Conservation (phyloP, 768 basidiomycete genomes). For the Russula olivacea region DNA sequence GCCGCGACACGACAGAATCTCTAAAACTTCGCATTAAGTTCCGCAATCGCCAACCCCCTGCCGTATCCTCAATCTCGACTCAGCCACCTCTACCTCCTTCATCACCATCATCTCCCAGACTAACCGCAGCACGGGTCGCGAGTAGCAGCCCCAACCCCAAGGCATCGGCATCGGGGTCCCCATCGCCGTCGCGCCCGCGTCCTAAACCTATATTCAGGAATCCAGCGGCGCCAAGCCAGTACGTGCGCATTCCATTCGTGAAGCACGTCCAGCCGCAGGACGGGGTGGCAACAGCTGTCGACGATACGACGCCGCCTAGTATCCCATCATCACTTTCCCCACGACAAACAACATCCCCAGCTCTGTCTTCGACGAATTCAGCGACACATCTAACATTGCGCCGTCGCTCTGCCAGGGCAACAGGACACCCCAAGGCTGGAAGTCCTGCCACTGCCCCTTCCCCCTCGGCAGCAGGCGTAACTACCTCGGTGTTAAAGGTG, state of each 20-base stretch:
- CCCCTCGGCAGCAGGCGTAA: not conserved
- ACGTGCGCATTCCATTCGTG: constrained; percentile 14
- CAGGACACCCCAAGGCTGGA: constrained; percentile 7
- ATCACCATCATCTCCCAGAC: not conserved
- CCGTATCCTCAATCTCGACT: not conserved
- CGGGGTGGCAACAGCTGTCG: not conserved
- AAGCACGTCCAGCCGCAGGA: constrained; percentile 5
- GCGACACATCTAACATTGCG: constrained; percentile 1
- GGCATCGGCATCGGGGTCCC: not conserved
- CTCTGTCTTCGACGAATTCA: not conserved
- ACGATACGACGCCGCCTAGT: not conserved
- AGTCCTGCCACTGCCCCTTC: not conserved
- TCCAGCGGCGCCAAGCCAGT: constrained; percentile 10
- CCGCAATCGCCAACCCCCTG: not conserved
- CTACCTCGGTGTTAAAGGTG: not conserved
- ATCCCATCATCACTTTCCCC: not conserved
- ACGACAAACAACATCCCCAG: not conserved
- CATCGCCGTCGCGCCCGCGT: constrained; percentile 18
- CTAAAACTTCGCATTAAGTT: constrained; percentile 16
- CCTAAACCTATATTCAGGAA: constrained; percentile 21
- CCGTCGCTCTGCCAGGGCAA: constrained; percentile 9
- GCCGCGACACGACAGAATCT: constrained; percentile 4
- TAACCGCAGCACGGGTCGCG: not conserved
- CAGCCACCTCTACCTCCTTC: not conserved
- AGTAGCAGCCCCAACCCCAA: not conserved